Base-by-base conservation (phyloP, 352 stramenopile genomes). In the Pythium monospermum region DNA sequence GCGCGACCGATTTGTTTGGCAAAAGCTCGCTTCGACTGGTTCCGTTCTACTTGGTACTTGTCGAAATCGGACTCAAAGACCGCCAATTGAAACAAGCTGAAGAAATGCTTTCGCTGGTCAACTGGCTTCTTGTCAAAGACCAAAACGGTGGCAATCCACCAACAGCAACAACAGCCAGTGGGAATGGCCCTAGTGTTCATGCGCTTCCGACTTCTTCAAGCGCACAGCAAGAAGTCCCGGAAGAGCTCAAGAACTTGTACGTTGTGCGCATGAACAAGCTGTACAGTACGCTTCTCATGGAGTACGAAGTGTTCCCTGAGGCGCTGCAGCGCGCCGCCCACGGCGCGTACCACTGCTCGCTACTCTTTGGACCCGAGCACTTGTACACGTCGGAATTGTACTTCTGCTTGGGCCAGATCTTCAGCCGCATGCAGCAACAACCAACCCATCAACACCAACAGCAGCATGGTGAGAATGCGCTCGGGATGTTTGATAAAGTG, bases 241-340 rank as follows among this genome's bases (percentile, higher is more conserved):
- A 83, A n/a, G 73, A 83, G 47, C 68, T 74, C 46, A 80, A 69
- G 44, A 85, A 83, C 40, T 32, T 85, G 15, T 75, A 79, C 30
- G 71, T 82, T 21, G 70, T 85, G 31, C 71, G 69, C 37, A 85
- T 87, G 73, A 87, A 85, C 67, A 87, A 87, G 40, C 71, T 87
- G 40, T 83, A 81, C 43, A 85, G 73, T 45, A 48, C 76, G 32
- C 49, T 87, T 36, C 60, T 83, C 30, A 66, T 85, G 38, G 76
- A 85, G 49, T 72, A 76, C 31, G 63, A 64, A 0, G 62, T 61
- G 15, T 76, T 67, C 32, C 43, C 69, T 4, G 74, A 90, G 40
- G 73, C 72, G 12, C 49, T 90, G 11, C 74, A 87, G 31, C 70
- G 75, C 8, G 79, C 72, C 12, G 71, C 76, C 0, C 76, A 90